Conservation (phyloP, 169 alveolate genomes). For the Plasmodium reichenowi region DNA sequence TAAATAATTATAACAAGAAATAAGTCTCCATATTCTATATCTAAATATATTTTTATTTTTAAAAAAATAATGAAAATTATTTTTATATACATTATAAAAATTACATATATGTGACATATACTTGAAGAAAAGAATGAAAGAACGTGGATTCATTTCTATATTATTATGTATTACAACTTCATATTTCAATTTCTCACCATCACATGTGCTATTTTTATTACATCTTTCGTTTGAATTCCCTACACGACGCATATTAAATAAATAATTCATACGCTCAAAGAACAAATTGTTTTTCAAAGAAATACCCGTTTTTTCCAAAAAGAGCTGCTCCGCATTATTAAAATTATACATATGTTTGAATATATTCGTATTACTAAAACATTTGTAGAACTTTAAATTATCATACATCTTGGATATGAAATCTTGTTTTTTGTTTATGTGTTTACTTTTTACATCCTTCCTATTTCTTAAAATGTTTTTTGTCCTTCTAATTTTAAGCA, state of each 20-base stretch:
- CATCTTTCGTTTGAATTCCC: too few species aligned
- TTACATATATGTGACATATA: not conserved
- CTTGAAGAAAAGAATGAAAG: not conserved
- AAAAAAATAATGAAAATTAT: not conserved
- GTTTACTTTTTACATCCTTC: not conserved
- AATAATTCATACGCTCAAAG: not conserved
- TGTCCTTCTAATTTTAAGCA: not conserved
- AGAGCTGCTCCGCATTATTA: not conserved
- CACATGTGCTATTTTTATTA: too few species aligned
- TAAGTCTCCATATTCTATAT: slow-evolving; percentile 20
- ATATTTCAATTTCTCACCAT: too few species aligned
- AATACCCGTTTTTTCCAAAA: not conserved
- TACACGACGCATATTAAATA: too few species aligned
- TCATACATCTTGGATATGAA: not conserved
- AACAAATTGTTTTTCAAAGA: not conserved
- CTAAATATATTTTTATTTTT: slow-evolving; percentile 34
- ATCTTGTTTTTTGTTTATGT: not conserved
- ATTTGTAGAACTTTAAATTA: slow-evolving; percentile 33
- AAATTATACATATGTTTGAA: slow-evolving; percentile 38
- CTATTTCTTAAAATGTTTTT: not conserved
- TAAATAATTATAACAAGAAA: slow-evolving; percentile 42
- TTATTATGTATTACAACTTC: not conserved
- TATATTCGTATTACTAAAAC: slow-evolving; percentile 34
- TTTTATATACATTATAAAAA: slow-evolving; percentile 36
- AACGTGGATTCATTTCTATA: not conserved